A percentile compares a stretch with the other conserved stretches of the same genome.
These are phyloP conservation scores for Aspergillus tanneri DNA, from an alignment of 2,329 filamentous ascomycete genomes.

Conservation along the genomic window DNA sequence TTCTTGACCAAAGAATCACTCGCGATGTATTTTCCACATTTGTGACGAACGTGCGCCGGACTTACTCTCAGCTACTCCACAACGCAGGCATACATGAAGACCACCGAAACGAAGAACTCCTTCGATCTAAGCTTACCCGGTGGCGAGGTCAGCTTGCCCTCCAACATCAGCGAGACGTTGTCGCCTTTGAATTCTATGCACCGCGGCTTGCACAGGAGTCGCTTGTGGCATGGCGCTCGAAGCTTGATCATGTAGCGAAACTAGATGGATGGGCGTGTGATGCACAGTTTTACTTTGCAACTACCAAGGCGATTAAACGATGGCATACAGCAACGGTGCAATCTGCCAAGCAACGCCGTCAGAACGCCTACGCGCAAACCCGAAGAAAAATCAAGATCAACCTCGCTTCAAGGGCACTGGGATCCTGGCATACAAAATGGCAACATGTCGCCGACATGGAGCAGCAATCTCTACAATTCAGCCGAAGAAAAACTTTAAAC, in stretches of 20 bases:
- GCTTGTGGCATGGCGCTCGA: slow-evolving; percentile 39
- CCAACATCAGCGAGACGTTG: slow-evolving; percentile 42
- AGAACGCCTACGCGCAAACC: slow-evolving; percentile 56
- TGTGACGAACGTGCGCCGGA: slow-evolving; percentile 39
- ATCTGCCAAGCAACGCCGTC: slow-evolving; percentile 52
- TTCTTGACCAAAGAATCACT: slow-evolving; percentile 42
- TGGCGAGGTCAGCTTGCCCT: slow-evolving; percentile 41
- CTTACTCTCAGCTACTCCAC: slow-evolving; percentile 38
- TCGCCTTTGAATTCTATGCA: slow-evolving; percentile 45
- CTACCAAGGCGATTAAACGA: slow-evolving; percentile 49
- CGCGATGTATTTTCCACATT: slow-evolving; percentile 41
- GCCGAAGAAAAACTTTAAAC: slow-evolving; percentile 35
- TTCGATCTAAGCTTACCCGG: slow-evolving; percentile 34
- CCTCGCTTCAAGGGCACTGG: slow-evolving; percentile 48
- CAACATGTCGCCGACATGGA: slow-evolving; percentile 37
- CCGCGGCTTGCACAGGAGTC: slow-evolving; percentile 44
- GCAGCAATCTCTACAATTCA: slow-evolving; percentile 38
- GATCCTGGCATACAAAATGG: slow-evolving; percentile 39
- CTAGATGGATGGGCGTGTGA: slow-evolving; percentile 55
- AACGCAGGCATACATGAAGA: slow-evolving; percentile 38
- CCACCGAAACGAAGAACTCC: slow-evolving; percentile 33
- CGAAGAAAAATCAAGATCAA: slow-evolving; percentile 56
- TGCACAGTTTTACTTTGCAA: slow-evolving; percentile 57
- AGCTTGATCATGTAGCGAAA: slow-evolving; percentile 44
- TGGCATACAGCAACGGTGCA: slow-evolving; percentile 54